Percentiles rank a stretch among this genome's conserved stretches.
These are phyloP conservation scores for Jackrogersella multiformis DNA, from an alignment of 495 filamentous ascomycete species.

Conservation along the genomic window DNA sequence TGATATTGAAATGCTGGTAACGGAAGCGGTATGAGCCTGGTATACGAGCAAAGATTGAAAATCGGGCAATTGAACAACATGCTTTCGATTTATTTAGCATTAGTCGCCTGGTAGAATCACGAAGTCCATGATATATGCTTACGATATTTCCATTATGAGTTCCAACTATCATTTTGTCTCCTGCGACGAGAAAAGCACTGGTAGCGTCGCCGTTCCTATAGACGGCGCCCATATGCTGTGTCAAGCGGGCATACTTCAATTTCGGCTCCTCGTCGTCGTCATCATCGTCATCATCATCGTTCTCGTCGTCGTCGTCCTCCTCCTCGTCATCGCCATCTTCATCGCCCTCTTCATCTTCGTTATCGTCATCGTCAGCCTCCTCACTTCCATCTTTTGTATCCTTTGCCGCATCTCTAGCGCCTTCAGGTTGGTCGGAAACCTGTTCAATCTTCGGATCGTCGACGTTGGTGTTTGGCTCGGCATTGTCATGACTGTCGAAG, in stretches of 20 bases:
- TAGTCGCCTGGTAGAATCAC: not conserved
- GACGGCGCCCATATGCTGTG: slow-evolving; percentile 76
- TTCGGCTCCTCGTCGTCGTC: slow-evolving; percentile 95
- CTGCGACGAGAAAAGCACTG: slow-evolving; percentile 85
- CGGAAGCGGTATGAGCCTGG: slow-evolving; percentile 88
- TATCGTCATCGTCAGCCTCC: slow-evolving; percentile 40
- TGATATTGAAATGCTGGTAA: slow-evolving; percentile 89
- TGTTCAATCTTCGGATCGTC: slow-evolving; percentile 13
- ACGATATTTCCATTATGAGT: slow-evolving; percentile 98
- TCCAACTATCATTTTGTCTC: slow-evolving; percentile 96
- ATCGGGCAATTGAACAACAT: slow-evolving; percentile 83
- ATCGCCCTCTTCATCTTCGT: slow-evolving; percentile 55
- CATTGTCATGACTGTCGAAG: slow-evolving; percentile 26
- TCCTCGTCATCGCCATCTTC: slow-evolving; percentile 49
- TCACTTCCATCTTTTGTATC: slow-evolving; percentile 19
- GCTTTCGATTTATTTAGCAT: slow-evolving; percentile 57
- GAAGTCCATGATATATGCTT: slow-evolving; percentile 52
- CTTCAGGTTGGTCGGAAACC: slow-evolving; percentile 1
- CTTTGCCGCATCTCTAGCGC: not conserved
- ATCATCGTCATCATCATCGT: slow-evolving; percentile 78
- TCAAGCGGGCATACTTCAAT: slow-evolving; percentile 89
- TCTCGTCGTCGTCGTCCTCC: slow-evolving; percentile 55
- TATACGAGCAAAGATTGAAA: slow-evolving; percentile 84
- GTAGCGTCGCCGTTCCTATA: slow-evolving; percentile 96
- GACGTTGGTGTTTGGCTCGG: slow-evolving; percentile 7